phyloP scores from a whole-genome alignment of 163 green algal species.

The Trebouxiophyceae sp. region DNA sequence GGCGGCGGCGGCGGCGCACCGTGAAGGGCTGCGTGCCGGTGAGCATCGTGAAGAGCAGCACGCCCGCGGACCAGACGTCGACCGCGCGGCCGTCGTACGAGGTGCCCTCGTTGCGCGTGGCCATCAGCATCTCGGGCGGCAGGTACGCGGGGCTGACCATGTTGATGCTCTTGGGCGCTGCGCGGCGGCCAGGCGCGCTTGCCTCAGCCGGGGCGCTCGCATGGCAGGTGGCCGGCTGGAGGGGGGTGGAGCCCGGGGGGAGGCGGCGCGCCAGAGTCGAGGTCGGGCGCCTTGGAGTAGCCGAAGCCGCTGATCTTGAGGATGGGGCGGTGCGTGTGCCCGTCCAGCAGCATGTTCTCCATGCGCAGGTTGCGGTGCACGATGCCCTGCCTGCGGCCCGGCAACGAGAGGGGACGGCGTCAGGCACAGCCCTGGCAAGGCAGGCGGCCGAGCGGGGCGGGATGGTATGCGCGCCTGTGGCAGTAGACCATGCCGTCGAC shows the following conservation, averaged over 20 bases:
- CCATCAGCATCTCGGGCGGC: constrained; percentile 9
- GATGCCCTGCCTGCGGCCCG: constrained; percentile 3
- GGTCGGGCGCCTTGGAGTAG: constrained; percentile 7
- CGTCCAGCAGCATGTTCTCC: constrained; percentile 25
- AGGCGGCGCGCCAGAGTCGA: not conserved
- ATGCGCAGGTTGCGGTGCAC: constrained; percentile 27
- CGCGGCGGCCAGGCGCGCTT: too few species aligned
- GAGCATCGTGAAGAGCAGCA: constrained; percentile 65
- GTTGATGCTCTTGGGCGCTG: too few species aligned
- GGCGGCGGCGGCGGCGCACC: not conserved
- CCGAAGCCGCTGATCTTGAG: constrained; percentile 36
- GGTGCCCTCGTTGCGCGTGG: not conserved
- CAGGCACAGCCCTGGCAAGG: constrained; percentile 33
- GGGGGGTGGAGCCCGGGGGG: too few species aligned
- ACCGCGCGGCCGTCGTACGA: constrained; percentile 35
- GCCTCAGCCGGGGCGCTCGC: too few species aligned
- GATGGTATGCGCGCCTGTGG: constrained; percentile 22
- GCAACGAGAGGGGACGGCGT: constrained; percentile 30
- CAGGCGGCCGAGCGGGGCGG: constrained; percentile 11
- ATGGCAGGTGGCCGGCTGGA: too few species aligned
- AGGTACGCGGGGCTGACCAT: constrained; percentile 14
- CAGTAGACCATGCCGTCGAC: constrained; percentile 31
- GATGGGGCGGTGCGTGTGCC: constrained; percentile 4
- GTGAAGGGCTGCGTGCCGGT: constrained; percentile 3
- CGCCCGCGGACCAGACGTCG: constrained; percentile 18